phyloP scores from a whole-genome alignment of 306 rosid species.

The Vigna mungo region DNA sequence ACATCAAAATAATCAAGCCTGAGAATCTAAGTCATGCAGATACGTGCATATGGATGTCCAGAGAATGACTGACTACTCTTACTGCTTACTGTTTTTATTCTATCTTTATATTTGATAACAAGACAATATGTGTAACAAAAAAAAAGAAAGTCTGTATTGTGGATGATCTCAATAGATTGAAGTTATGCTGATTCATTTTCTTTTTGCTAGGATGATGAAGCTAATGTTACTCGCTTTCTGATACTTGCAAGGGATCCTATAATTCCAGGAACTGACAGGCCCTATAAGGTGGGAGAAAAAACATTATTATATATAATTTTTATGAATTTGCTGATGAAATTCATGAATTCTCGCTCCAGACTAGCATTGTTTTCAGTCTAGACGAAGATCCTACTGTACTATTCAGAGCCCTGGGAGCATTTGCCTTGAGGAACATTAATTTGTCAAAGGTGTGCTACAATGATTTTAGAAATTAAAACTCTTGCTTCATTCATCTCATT shows the following conservation, averaged over 20 bases:
- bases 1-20: not conserved
- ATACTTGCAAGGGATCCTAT: constrained; percentile 76
- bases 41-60: not conserved
- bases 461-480: not conserved
- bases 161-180: constrained; percentile 20
- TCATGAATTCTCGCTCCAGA: constrained; percentile 49
- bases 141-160: not conserved
- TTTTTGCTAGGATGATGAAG: constrained; percentile 62
- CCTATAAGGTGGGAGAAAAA: constrained; percentile 54
- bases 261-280: constrained; percentile 60
- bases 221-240: constrained; percentile 71
- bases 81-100: not conserved
- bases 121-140: too few species aligned
- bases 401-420: constrained; percentile 76
- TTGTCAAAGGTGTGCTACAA: constrained; percentile 62
- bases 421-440: constrained; percentile 67
- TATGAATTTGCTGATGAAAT: constrained; percentile 20
- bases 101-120: too few species aligned
- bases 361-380: constrained; percentile 74
- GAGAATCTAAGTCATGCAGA: constrained; percentile 1
- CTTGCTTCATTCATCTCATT: not conserved
- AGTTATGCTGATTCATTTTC: constrained; percentile 38
- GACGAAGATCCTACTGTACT: constrained; percentile 77
- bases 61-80: not conserved
- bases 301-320: not conserved